A percentile compares a stretch with the other conserved stretches of the same genome.
Evolutionary conservation across 768 basidiomycete species (phyloP).

Genomic region (Jaapia argillacea): DNA sequence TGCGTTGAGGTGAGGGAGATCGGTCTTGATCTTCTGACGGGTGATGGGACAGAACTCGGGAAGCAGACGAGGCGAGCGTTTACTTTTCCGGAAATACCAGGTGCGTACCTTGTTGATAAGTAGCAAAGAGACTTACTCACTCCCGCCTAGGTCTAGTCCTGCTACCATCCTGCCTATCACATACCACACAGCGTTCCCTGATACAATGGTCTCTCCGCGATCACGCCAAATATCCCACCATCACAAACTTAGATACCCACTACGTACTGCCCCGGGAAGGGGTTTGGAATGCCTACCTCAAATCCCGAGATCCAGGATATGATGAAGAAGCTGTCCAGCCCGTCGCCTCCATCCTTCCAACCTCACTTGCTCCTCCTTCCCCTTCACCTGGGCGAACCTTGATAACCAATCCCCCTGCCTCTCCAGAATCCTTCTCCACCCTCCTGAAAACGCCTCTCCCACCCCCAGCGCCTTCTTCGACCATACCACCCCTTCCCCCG

Average conservation of each 20-base stretch:
- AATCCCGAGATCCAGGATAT: constrained; percentile 19
- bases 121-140: background rate
- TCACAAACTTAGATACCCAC: constrained; percentile 85
- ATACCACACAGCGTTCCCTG: constrained; percentile 54
- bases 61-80: constrained; percentile 24
- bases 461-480: constrained; percentile 54
- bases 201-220: constrained; percentile 63
- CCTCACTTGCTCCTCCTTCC: constrained; percentile 5
- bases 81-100: constrained; percentile 44
- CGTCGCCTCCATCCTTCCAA: constrained; percentile 23
- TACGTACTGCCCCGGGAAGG: constrained; percentile 68
- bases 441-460: constrained; percentile 51
- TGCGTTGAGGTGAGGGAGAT: constrained; percentile 25
- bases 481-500: constrained; percentile 36
- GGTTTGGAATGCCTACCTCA: constrained; percentile 61
- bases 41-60: constrained; percentile 5
- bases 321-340: constrained; percentile 31
- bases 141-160: constrained; percentile 56
- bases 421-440: constrained; percentile 38
- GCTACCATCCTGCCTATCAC: constrained; percentile 63
- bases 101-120: constrained; percentile 23
- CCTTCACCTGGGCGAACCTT: constrained; percentile 32
- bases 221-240: constrained; percentile 74
- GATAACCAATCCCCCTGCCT: constrained; percentile 64
- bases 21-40: constrained; percentile 12